Percentiles rank a stretch among this genome's conserved stretches.
Conservation (phyloP, 148 eudicot genomes). For the Rhododendron molle region DNA sequence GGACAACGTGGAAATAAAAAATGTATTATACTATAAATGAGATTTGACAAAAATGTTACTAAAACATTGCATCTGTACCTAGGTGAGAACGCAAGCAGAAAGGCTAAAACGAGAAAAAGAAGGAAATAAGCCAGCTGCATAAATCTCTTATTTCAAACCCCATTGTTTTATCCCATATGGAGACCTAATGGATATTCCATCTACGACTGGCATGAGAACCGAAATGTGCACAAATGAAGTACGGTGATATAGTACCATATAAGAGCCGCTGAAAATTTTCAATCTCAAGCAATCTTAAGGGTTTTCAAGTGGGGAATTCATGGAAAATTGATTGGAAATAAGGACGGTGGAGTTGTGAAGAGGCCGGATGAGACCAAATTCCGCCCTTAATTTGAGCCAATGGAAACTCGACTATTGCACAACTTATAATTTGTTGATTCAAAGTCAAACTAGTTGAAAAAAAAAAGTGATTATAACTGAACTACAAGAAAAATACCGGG, state of each 20-base stretch:
- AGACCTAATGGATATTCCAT: neutral
- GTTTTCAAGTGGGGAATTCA: neutral
- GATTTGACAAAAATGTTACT: neutral
- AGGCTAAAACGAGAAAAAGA: neutral
- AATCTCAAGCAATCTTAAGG: neutral
- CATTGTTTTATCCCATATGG: neutral
- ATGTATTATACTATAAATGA: neutral
- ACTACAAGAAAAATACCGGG: neutral
- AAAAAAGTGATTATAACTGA: neutral
- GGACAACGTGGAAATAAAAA: slow-evolving; percentile 61
- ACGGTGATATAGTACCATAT: neutral
- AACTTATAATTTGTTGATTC: neutral
- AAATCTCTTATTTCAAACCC: neutral
- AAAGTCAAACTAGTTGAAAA: neutral
- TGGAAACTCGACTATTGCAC: neutral
- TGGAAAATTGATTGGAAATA: neutral
- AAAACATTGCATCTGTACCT: neutral
- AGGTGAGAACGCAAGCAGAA: neutral
- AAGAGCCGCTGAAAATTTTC: neutral
- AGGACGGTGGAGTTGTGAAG: neutral
- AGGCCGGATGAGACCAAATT: neutral
- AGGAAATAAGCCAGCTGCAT: neutral
- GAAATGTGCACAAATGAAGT: neutral
- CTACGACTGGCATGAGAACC: neutral
- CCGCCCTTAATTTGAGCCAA: neutral